Evolutionary conservation across 306 rosid genomes (phyloP).

Genomic region (Styphnolobium japonicum): DNA sequence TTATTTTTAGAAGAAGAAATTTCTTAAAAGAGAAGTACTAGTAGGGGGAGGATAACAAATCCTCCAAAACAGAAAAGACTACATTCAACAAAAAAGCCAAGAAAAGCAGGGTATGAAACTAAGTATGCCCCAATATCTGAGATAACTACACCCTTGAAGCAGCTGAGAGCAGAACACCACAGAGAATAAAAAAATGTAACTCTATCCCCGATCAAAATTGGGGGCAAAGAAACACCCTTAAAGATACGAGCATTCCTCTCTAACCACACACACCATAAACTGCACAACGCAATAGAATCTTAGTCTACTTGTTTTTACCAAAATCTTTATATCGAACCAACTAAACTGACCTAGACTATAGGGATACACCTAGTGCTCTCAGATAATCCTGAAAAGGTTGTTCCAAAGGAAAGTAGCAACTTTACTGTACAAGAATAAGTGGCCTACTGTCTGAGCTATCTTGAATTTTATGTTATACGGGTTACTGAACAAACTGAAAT

Average conservation of each 20-base stretch:
- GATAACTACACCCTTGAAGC: not conserved
- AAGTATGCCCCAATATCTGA: not conserved
- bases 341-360: not conserved
- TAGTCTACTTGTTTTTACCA: not conserved
- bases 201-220: not conserved
- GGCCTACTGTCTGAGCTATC: not conserved
- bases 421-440: not conserved
- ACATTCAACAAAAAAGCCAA: not conserved
- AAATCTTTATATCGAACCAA: not conserved
- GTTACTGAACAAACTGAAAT: not conserved
- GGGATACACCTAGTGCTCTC: not conserved
- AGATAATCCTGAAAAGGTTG: not conserved
- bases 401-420: not conserved
- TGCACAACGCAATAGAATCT: not conserved
- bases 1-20: not conserved
- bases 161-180: not conserved
- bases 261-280: not conserved
- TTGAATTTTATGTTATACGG: not conserved
- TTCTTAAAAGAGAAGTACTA: not conserved
- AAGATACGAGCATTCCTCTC: not conserved
- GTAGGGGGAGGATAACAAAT: too few relatives aligned
- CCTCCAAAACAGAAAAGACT: not conserved
- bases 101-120: not conserved
- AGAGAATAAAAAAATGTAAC: not conserved
- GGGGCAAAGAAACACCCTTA: not conserved